Evolutionary conservation across 2,329 filamentous ascomycete species (phyloP).

Genomic region (Arthroderma uncinatum): DNA sequence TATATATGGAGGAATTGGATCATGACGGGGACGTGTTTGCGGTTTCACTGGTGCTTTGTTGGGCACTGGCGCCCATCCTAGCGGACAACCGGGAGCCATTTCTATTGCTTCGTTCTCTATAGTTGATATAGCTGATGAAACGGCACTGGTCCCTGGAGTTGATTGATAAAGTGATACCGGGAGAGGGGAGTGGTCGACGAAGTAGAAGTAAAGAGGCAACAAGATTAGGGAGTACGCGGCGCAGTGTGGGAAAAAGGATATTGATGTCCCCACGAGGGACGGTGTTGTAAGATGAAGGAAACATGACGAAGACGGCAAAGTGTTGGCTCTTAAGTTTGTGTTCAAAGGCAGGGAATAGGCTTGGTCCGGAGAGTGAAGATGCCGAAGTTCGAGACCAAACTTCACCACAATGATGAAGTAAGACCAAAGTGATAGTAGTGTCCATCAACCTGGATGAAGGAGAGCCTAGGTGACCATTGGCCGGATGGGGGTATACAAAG

Average conservation of each 20-base stretch:
- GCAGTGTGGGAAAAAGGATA: not conserved
- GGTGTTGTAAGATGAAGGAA: too few relatives aligned
- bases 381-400: too few relatives aligned
- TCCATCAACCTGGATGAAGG: not conserved
- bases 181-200: too few relatives aligned
- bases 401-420: not conserved
- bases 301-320: not conserved
- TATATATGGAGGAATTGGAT: too few relatives aligned
- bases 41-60: not conserved
- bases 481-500: too few relatives aligned
- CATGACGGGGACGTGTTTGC: not conserved
- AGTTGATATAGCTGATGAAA: too few relatives aligned
- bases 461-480: too few relatives aligned
- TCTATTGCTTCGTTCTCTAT: too few relatives aligned
- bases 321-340: not conserved
- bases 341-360: not conserved
- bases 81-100: too few relatives aligned
- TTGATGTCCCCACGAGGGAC: not conserved
- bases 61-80: not conserved
- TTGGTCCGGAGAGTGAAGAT: slow-evolving; percentile 3
- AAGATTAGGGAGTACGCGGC: not conserved
- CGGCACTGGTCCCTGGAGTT: too few relatives aligned
- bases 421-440: not conserved
- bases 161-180: too few relatives aligned
- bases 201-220: too few relatives aligned